phyloP scores from a whole-genome alignment of 768 basidiomycete genomes.

The Leccinum pellstonianum region DNA sequence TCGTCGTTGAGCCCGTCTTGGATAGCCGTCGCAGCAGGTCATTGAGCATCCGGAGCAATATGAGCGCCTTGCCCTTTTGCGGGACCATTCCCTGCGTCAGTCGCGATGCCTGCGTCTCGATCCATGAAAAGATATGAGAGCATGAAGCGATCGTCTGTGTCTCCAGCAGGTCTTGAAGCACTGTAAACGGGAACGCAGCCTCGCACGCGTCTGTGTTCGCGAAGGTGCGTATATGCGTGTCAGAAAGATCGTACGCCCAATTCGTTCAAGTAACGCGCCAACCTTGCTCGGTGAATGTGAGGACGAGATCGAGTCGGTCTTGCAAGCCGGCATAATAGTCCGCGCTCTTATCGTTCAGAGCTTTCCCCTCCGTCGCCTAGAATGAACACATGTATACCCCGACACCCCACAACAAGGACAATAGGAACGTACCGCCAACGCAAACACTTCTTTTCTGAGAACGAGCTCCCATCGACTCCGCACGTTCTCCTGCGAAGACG shows the following conservation, averaged over 20 bases:
- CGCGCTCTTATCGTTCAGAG: slow-evolving; percentile 49
- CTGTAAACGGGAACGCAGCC: slow-evolving; percentile 63
- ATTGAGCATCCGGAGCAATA: slow-evolving; percentile 81
- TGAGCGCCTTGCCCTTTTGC: slow-evolving; percentile 84
- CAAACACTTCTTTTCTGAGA: slow-evolving; percentile 68
- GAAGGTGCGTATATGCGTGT: neutral
- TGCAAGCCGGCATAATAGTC: slow-evolving; percentile 62
- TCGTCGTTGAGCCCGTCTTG: slow-evolving; percentile 80
- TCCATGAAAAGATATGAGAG: slow-evolving; percentile 86
- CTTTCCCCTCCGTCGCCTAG: slow-evolving; percentile 67
- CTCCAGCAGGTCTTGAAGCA: slow-evolving; percentile 82
- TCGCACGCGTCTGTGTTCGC: slow-evolving; percentile 70
- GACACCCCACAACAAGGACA: neutral
- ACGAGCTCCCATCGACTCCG: slow-evolving; percentile 76
- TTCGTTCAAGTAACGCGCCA: slow-evolving; percentile 22
- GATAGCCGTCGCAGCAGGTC: slow-evolving; percentile 84
- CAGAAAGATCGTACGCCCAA: slow-evolving; percentile 1
- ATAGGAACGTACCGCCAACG: slow-evolving; percentile 57
- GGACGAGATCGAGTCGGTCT: slow-evolving; percentile 66
- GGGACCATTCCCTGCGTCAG: slow-evolving; percentile 80
- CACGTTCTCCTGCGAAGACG: slow-evolving; percentile 54
- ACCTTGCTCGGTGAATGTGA: slow-evolving; percentile 80
- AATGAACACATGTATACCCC: neutral
- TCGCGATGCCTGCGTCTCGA: slow-evolving; percentile 66
- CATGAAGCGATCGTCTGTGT: slow-evolving; percentile 83